Conservation (phyloP, 2,329 filamentous ascomycete species). For the Thermoascus crustaceus region DNA sequence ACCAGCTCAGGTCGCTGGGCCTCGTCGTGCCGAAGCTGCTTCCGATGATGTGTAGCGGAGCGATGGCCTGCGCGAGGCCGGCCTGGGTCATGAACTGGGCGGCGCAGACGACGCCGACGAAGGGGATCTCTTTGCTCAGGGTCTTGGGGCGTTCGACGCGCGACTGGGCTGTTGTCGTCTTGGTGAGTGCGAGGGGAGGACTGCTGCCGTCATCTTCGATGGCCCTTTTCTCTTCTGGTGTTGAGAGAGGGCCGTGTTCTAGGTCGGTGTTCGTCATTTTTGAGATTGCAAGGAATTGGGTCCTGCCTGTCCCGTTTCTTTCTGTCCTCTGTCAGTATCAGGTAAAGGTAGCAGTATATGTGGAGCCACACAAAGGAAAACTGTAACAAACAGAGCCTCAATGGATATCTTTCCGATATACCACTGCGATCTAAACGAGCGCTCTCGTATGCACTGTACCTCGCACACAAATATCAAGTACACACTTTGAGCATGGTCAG, state of each 20-base stretch:
- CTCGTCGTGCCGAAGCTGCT: conserved; percentile 38
- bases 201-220: conserved; percentile 6
- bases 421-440: too few species aligned
- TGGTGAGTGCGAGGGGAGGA: conserved; percentile 10
- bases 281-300: too few species aligned
- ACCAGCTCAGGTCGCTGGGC: conserved; percentile 46
- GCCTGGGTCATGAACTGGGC: conserved; percentile 40
- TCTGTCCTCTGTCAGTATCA: too few species aligned
- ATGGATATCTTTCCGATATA: too few species aligned
- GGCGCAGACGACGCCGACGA: conserved; percentile 28
- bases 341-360: too few species aligned
- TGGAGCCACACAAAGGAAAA: too few species aligned
- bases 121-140: conserved; percentile 21
- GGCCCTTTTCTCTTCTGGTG: conserved; percentile 4
- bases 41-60: conserved; percentile 44
- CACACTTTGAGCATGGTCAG: too few species aligned
- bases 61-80: conserved; percentile 41
- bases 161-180: conserved; percentile 11
- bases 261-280: background rate
- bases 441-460: too few species aligned
- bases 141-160: conserved; percentile 9
- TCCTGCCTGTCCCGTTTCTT: too few species aligned
- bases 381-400: too few species aligned
- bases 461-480: too few species aligned
- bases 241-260: background rate